Evolutionary conservation across 2,329 filamentous ascomycete species (phyloP).

Genomic region (Colletotrichum cuscutae): DNA sequence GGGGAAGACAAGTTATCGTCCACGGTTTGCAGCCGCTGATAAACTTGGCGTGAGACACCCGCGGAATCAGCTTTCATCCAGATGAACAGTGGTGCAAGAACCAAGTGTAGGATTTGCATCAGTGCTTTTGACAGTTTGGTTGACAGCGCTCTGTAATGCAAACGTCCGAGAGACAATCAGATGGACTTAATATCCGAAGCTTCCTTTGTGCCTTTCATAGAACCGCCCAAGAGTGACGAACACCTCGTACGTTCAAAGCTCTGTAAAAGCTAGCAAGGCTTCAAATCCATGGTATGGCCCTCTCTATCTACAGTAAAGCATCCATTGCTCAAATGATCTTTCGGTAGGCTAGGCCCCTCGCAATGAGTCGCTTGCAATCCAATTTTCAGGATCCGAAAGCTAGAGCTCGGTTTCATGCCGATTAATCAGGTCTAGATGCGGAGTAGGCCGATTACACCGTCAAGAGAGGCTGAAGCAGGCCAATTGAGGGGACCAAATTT

Average conservation of each 20-base stretch:
- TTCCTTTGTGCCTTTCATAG: neutral
- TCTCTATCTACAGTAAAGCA: neutral
- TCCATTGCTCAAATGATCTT: neutral
- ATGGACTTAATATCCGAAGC: neutral
- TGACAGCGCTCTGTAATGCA: neutral
- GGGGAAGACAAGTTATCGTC: neutral
- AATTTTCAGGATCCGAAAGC: neutral
- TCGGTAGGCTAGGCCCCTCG: neutral
- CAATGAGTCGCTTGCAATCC: neutral
- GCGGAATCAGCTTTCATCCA: neutral
- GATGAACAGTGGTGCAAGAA: neutral
- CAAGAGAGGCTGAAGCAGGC: neutral
- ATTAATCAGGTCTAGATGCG: neutral
- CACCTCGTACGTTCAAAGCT: neutral
- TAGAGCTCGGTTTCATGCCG: neutral
- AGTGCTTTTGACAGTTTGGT: too few species aligned
- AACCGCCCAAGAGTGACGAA: neutral
- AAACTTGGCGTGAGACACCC: neutral
- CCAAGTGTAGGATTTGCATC: neutral
- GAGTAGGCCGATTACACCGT: neutral
- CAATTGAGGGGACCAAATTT: neutral
- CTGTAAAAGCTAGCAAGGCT: neutral
- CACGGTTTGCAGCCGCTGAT: neutral
- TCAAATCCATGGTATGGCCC: neutral
- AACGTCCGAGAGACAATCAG: neutral